phyloP scores from a whole-genome alignment of 2,329 filamentous ascomycete species.

The Lachnellula arida region DNA sequence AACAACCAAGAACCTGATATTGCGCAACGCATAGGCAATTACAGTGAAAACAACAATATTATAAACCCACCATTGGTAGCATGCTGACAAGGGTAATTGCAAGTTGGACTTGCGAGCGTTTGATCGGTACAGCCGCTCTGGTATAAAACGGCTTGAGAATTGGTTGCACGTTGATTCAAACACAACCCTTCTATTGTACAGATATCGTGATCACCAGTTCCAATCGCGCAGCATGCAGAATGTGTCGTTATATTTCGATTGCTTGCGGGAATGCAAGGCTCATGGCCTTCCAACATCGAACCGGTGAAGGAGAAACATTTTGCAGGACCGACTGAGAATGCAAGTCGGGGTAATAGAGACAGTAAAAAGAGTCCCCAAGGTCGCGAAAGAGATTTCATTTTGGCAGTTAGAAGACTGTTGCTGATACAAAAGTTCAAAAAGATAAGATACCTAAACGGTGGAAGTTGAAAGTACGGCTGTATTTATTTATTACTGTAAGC shows the following conservation, averaged over 20 bases:
- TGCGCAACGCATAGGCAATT: no score
- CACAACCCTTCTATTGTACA: not conserved
- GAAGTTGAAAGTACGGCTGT: no score
- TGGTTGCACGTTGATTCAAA: not conserved
- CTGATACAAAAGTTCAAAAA: no score
- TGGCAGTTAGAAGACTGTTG: no score
- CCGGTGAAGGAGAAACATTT: not conserved
- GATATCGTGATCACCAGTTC: not conserved
- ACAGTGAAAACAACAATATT: no score
- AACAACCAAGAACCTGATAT: no score
- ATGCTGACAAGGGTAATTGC: not conserved
- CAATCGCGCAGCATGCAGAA: not conserved
- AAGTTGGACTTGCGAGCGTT: not conserved
- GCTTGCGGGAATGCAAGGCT: not conserved
- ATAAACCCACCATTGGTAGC: not conserved
- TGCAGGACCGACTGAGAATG: not conserved
- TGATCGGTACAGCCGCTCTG: not conserved
- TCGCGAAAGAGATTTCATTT: no score
- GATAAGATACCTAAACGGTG: no score
- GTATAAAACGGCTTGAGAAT: not conserved
- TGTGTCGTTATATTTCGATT: not conserved
- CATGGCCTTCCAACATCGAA: not conserved
- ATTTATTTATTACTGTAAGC: no score
- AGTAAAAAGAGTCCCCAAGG: not conserved
- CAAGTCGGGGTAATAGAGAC: not conserved